Conservation (phyloP, 805 yeast species). For the Spathaspora boniae region DNA sequence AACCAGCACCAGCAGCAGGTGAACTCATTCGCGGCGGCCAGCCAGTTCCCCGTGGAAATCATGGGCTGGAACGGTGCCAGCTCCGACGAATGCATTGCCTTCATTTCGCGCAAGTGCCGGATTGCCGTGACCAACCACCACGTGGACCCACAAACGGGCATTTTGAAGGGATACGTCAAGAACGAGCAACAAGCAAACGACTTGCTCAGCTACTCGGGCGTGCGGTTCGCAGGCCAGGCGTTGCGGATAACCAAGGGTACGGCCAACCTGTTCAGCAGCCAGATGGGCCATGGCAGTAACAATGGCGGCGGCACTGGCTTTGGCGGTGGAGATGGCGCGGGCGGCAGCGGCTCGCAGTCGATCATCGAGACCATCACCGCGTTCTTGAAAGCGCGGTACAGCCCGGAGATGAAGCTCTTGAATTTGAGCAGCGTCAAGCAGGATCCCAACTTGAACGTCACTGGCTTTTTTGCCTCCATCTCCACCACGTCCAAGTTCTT, state of each 20-base stretch:
- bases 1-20: constrained; percentile 18
- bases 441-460: constrained; percentile 56
- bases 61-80: constrained; percentile 82
- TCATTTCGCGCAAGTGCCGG: constrained; percentile 64
- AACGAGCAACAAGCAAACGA: constrained; percentile 54
- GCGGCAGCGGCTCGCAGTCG: constrained; percentile 4
- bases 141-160: constrained; percentile 47
- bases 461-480: constrained; percentile 62
- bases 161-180: constrained; percentile 58
- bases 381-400: constrained; percentile 66
- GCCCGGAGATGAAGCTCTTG: constrained; percentile 59
- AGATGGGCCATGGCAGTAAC: constrained; percentile 13
- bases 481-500: constrained; percentile 77
- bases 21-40: constrained; percentile 27
- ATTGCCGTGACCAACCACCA: constrained; percentile 50
- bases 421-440: constrained; percentile 62
- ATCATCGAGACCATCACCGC: constrained; percentile 62
- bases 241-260: constrained; percentile 48
- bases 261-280: constrained; percentile 14
- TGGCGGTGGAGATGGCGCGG: constrained; percentile 11
- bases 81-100: constrained; percentile 61
- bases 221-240: constrained; percentile 72
- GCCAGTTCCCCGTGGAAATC: constrained; percentile 54
- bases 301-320: constrained; percentile 6
- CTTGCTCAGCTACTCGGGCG: constrained; percentile 65